A percentile compares a stretch with the other conserved stretches of the same genome.
These are phyloP conservation scores for Kluyveromyces marxianus DNA, from an alignment of 1,139 yeast genomes.

Conservation along the genomic window DNA sequence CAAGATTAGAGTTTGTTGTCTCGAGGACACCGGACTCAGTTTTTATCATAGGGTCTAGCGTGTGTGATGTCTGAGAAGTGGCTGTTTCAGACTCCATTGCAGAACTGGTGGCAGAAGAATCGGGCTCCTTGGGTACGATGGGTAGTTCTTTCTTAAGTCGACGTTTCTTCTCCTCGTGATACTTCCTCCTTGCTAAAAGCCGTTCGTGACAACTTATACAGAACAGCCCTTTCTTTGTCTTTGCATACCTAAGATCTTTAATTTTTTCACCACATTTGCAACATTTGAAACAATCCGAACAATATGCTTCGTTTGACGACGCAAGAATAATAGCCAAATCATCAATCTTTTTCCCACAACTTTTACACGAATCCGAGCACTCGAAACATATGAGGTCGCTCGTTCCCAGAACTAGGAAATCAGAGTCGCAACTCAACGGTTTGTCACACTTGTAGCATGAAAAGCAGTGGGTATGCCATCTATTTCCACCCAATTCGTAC, in stretches of 20 bases:
- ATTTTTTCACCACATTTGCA: slow-evolving; percentile 83
- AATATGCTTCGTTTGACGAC: slow-evolving; percentile 92
- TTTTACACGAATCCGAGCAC: slow-evolving; percentile 84
- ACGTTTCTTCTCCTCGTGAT: slow-evolving; percentile 35
- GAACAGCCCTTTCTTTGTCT: slow-evolving; percentile 88
- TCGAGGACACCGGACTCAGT: neutral
- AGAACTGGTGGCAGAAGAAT: too few relatives aligned
- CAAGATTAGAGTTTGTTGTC: neutral
- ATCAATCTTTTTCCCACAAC: slow-evolving; percentile 84
- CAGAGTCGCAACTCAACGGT: slow-evolving; percentile 77
- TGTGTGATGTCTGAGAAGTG: too few relatives aligned
- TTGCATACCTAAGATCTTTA: slow-evolving; percentile 84
- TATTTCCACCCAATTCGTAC: slow-evolving; percentile 77
- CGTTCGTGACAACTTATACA: slow-evolving; percentile 92
- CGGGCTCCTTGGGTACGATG: slow-evolving; percentile 17
- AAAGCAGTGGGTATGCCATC: slow-evolving; percentile 95
- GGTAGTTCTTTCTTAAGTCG: slow-evolving; percentile 29
- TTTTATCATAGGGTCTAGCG: neutral
- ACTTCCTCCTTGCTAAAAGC: slow-evolving; percentile 39
- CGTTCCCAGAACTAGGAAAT: slow-evolving; percentile 84
- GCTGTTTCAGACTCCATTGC: too few relatives aligned
- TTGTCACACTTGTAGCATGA: slow-evolving; percentile 77
- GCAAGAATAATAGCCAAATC: slow-evolving; percentile 77
- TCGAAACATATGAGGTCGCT: slow-evolving; percentile 86
- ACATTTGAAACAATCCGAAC: slow-evolving; percentile 86